These are phyloP conservation scores for Fusarium miscanthi DNA, from an alignment of 2,329 filamentous ascomycete species.

Conservation along the genomic window DNA sequence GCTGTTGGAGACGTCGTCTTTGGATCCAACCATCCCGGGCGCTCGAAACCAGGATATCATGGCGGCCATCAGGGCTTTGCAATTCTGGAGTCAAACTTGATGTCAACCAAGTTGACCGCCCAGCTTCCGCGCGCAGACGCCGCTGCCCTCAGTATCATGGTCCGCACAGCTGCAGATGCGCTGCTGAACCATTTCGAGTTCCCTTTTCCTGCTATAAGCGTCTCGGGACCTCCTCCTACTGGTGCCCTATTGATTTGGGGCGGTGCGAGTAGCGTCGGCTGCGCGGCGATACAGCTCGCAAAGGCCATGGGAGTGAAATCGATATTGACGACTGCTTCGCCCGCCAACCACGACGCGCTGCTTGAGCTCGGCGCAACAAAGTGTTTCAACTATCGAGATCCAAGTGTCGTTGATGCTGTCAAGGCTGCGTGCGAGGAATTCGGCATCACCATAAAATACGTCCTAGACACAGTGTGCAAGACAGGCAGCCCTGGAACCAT, in stretches of 20 bases:
- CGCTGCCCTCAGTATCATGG: background rate
- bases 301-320: background rate
- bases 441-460: background rate
- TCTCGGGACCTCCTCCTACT: rapidly evolving
- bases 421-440: background rate
- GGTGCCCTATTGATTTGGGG: background rate
- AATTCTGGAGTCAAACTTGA: background rate
- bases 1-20: background rate
- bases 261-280: background rate
- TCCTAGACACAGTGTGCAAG: background rate
- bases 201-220: background rate
- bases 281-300: background rate
- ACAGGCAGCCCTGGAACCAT: background rate
- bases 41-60: background rate
- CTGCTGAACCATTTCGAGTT: background rate
- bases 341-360: background rate
- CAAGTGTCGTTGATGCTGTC: background rate
- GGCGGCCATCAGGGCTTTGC: background rate
- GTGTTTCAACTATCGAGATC: background rate
- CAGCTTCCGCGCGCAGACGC: background rate
- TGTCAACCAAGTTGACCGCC: background rate
- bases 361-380: background rate
- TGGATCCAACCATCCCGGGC: background rate
- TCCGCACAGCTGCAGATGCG: background rate
- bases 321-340: background rate